Base-by-base conservation (phyloP, 1,139 yeast species). In the Yamadazyma oceani region DNA sequence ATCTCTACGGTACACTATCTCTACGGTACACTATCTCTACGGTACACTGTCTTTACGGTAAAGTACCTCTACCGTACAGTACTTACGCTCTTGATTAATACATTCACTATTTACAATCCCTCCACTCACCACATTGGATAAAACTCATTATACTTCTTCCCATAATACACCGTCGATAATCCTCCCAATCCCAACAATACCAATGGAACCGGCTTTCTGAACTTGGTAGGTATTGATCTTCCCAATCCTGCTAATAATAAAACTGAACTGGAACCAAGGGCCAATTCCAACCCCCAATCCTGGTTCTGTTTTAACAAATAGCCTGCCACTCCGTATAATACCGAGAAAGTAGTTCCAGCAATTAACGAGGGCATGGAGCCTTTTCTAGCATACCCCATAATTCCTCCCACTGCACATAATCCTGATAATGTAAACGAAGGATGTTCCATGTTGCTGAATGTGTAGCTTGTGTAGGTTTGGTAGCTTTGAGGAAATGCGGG, bases 241-340 rank as follows among this genome's bases (percentile, higher is more conserved):
- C 80, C 75, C 13, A 84, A 50, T 8, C 94, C 90, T 16, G 92
- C 89, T 30, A 74, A 75, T 11, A 83, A 61, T 49, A 89, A 70
- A 10, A 84, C 55, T 1, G 79, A 54, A 16, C 95, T 82, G 1
- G 90, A 76, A 8, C 82, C 85, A 38, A 88, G 66, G 1, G 96
- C 96, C 30, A 85, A 57, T 57, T 86, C 92, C 48, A 89, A 70
- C 24, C 96, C 97, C 64, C 78, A 79, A 56, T 85, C 88, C 43
- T 80, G 81, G 57, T 87, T 86, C 42, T 81, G 67, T 46, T 78
- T 75, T 47, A 87, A 69, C 49, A 89, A 69, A 61, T 86, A 85
- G 25, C 95, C 96, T 1, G 96, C 84, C 40, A 72, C 58, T 15
- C 88, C 94, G 59, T 81, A 90, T 31, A 84, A 59, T 4, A 78